Conservation (phyloP, 306 rosid genomes). For the Malus asiatica region DNA sequence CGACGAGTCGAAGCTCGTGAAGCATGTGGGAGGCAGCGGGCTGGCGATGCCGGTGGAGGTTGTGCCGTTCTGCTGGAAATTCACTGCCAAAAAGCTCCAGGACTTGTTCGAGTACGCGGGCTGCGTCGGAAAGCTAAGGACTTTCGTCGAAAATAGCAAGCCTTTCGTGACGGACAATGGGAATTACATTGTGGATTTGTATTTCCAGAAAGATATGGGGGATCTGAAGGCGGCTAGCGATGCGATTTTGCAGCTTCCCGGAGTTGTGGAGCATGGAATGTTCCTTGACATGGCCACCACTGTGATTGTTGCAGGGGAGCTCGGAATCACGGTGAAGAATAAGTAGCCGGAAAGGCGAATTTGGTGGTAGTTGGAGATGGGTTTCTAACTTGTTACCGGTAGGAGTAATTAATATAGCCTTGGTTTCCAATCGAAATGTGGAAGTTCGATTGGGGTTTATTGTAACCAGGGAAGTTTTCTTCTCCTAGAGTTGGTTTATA, state of each 20-base stretch:
- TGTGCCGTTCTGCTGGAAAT: slow-evolving; percentile 73
- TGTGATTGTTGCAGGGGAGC: slow-evolving; percentile 78
- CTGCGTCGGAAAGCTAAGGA: slow-evolving; percentile 61
- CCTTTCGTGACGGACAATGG: slow-evolving; percentile 75
- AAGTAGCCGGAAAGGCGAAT: slow-evolving; percentile 21
- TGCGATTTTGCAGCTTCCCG: slow-evolving; percentile 57
- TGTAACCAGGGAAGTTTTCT: too few species aligned
- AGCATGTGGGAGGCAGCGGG: slow-evolving; percentile 61
- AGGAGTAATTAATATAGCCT: slow-evolving; percentile 10
- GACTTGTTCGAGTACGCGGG: slow-evolving; percentile 45
- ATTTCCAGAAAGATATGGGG: slow-evolving; percentile 56
- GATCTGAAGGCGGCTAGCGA: slow-evolving; percentile 76
- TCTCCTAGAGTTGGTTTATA: background rate
- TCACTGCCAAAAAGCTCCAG: slow-evolving; percentile 45
- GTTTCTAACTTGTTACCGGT: slow-evolving; percentile 25
- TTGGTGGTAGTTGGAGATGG: slow-evolving; percentile 18
- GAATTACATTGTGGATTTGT: slow-evolving; percentile 67
- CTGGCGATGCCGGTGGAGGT: slow-evolving; percentile 85
- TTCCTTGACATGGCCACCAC: slow-evolving; percentile 82
- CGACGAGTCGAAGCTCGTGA: slow-evolving; percentile 70
- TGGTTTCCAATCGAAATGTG: slow-evolving; percentile 3
- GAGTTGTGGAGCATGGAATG: slow-evolving; percentile 95
- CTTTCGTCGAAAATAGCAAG: slow-evolving; percentile 28
- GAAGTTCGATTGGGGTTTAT: slow-evolving; percentile 3
- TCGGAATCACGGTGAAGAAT: slow-evolving; percentile 58